Evolutionary conservation across 805 yeast species (phyloP).

Genomic region (Candida quercuum): DNA sequence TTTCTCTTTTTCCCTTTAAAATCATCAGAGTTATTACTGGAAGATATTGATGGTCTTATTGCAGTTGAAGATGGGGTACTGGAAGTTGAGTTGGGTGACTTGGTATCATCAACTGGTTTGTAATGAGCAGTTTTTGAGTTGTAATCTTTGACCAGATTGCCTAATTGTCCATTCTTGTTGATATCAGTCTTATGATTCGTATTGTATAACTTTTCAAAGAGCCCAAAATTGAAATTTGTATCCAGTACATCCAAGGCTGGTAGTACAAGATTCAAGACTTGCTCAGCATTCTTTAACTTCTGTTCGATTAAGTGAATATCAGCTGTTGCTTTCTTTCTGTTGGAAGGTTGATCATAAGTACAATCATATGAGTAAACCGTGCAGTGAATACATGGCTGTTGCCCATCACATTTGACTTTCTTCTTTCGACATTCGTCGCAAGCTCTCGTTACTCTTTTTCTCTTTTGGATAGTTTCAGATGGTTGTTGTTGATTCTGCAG

Average conservation of each 20-base stretch:
- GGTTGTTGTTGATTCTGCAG: neutral
- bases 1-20: conserved; percentile 5
- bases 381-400: conserved; percentile 75
- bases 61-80: neutral
- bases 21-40: too few relatives aligned
- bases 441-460: conserved; percentile 67
- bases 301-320: conserved; percentile 29
- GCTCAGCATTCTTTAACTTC: conserved; percentile 30
- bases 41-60: neutral
- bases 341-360: conserved; percentile 61
- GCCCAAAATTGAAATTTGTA: conserved; percentile 23
- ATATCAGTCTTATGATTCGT: neutral
- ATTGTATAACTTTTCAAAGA: conserved; percentile 16
- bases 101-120: conserved; percentile 3
- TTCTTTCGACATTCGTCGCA: conserved; percentile 72
- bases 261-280: conserved; percentile 28
- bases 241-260: conserved; percentile 35
- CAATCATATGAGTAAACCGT: conserved; percentile 78
- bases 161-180: conserved; percentile 5
- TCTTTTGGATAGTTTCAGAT: conserved; percentile 32
- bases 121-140: conserved; percentile 1
- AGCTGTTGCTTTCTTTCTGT: conserved; percentile 37
- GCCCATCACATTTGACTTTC: conserved; percentile 77
- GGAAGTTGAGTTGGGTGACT: conserved; percentile 3
- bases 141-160: conserved; percentile 9